A percentile compares a stretch with the other conserved stretches of the same genome.
phyloP scores from a whole-genome alignment of 441 rosid species.

The Iberis amara region DNA sequence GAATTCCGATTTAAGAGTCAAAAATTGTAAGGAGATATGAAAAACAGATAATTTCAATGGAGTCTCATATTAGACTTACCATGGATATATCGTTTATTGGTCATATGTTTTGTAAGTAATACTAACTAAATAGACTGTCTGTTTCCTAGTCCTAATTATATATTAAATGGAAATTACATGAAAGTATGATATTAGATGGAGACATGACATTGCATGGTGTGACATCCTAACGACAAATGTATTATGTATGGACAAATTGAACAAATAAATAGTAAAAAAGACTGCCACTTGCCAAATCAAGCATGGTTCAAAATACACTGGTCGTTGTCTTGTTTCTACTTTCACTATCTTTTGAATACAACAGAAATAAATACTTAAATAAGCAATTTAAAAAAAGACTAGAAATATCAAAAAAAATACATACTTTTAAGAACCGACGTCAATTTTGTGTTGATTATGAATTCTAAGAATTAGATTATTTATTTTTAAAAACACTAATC shows the following conservation, averaged over 20 bases:
- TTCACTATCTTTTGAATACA: constrained; percentile 1
- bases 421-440: no score
- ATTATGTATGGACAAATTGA: constrained; percentile 26
- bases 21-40: not conserved
- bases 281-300: constrained; percentile 24
- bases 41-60: not conserved
- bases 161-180: constrained; percentile 2
- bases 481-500: no score
- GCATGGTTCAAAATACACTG: constrained; percentile 5
- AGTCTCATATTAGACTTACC: not conserved
- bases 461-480: no score
- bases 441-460: no score
- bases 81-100: not conserved
- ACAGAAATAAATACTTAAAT: no score
- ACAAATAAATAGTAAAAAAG: constrained; percentile 9
- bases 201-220: constrained; percentile 28
- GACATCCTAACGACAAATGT: constrained; percentile 17
- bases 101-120: constrained; percentile 5
- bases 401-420: no score
- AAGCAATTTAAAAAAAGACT: no score
- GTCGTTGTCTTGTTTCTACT: not conserved
- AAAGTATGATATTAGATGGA: constrained; percentile 25
- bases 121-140: not conserved
- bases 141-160: constrained; percentile 9
- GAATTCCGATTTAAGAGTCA: not conserved